Evolutionary conservation across 768 basidiomycete genomes (phyloP), one percentile per base, ranked within the genome.

Genomic region (Amanita rimosa): DNA sequence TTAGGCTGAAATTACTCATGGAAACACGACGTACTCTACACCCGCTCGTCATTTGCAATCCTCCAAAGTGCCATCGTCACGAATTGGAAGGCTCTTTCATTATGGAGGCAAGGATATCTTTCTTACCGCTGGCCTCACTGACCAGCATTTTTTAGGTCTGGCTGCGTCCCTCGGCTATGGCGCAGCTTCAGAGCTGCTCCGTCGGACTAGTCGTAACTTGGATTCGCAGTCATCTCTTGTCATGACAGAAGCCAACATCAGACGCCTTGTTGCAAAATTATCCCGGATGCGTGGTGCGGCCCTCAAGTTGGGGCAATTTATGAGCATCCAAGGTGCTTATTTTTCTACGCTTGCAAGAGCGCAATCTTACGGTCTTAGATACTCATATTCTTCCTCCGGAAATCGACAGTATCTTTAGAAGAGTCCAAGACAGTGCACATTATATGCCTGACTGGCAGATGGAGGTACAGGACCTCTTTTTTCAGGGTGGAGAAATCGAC

Each of bases 371-470:
- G 17, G 48, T 17, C n/a, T 7, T 41, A 97, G 95, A 99, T 62
- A 87, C 91, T 0, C 85, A 95, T 53, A 68, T 88, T 33, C 71
- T 99, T 1, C 89, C 94, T 0, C 77, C 85, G 0, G 91, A 95
- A 54, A 65, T 97, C 3, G 93, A 97, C 58, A 74, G 78, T 47
- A 85, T 99, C 26, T 82, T 99, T 56, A 78, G 91, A 44, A 72
- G 85, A 24, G 94, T 99, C 0, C 95, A 98, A 60, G 89, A 95
- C 55, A 81, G 85, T 55, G 95, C 95, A 1, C 91, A 99, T 63
- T 97, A 97, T 62, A 99, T 99, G 95, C 95, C 95, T 0, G 85
- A 95, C 55, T 94, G 87, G 86, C 95, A 99, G 61, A 86, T 97
- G 82, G 87, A 94, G 78, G 94, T 90, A 13, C 16, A 65, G 6